Conservation (phyloP, 148 eudicot genomes). For the Fagopyrum esculentum region DNA sequence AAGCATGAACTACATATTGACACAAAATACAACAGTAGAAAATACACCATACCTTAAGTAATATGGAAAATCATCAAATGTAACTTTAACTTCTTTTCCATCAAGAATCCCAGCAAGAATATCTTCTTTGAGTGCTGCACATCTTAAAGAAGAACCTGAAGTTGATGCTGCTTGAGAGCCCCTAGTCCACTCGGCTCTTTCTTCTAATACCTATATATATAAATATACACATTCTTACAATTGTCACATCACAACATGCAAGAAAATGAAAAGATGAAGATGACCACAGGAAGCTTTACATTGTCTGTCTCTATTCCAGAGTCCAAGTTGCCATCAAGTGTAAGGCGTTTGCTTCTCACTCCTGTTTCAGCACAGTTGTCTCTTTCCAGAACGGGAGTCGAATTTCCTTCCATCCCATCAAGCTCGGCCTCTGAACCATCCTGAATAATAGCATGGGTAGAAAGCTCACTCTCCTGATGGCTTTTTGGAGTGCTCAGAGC, state of each 20-base stretch:
- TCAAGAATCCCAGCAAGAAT: conserved; percentile 52
- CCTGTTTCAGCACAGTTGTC: conserved; percentile 48
- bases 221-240: not conserved
- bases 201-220: conserved; percentile 45
- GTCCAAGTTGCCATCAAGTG: conserved; percentile 46
- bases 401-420: conserved; percentile 69
- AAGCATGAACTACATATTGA: not conserved
- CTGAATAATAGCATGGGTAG: conserved; percentile 47
- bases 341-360: conserved; percentile 39
- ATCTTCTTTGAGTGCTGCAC: conserved; percentile 64
- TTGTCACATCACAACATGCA: conserved; percentile 2
- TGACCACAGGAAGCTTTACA: conserved; percentile 24
- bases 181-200: conserved; percentile 44
- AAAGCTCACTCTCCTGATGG: conserved; percentile 43
- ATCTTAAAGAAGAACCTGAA: conserved; percentile 50
- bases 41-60: conserved; percentile 54
- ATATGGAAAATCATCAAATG: conserved; percentile 84
- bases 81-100: conserved; percentile 59
- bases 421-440: conserved; percentile 59
- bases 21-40: not conserved
- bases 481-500: conserved; percentile 44
- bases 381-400: conserved; percentile 46
- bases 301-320: conserved; percentile 44
- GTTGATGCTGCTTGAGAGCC: conserved; percentile 50
- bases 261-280: conserved; percentile 9